Base-by-base conservation (phyloP, 129 eudicot species). In the Centella asiatica region DNA sequence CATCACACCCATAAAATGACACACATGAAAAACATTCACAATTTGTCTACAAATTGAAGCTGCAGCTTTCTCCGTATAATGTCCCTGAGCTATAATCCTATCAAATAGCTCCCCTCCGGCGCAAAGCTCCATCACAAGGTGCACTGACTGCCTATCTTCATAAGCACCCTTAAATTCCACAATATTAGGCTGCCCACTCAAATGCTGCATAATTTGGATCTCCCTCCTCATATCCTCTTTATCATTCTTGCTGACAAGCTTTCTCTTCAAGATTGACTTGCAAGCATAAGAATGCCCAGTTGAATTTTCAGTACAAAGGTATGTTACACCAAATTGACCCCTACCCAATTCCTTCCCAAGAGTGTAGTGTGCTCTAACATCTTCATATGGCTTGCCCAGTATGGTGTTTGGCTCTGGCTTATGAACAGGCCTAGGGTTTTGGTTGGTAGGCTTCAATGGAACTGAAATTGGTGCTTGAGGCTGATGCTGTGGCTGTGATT, bases 181-280 rank as follows among this genome's bases (percentile, higher is more conserved):
- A 40, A 61, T 37, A 24, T 61, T 61, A 6, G 66, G 66, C 1
- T 61, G 48, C 34, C 50, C 66, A 37, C 47, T 25, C 50, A 61
- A 61, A 61, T 61, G 66, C 32, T 61, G 66, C 66, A 61, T 61
- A 19, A 61, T 61, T 23, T 61, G 66, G 42, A 61, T 61, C 50
- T 61, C 66, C 9, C 66, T 61, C 52, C 28, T 39, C 50, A 61
- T 37, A 61, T 61, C 66, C 50, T 61, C 66, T 32, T 39, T 25
- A 24, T 61, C 66, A 40, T 42, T 37, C 66, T 61, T 37, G 6
- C 32, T 25, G 18, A 61, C 33, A 23, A 61, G 50, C 42, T 61
- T 61, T 37, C 50, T 42, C 27, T 61, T 61, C 47, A 23, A 17
- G 6, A 61, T 61, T 12, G 66, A 61, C 50, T 61, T 61, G 17